Evolutionary conservation across 1,284 basidiomycete genomes (phyloP).

Genomic region (Cutaneotrichosporon sp.): DNA sequence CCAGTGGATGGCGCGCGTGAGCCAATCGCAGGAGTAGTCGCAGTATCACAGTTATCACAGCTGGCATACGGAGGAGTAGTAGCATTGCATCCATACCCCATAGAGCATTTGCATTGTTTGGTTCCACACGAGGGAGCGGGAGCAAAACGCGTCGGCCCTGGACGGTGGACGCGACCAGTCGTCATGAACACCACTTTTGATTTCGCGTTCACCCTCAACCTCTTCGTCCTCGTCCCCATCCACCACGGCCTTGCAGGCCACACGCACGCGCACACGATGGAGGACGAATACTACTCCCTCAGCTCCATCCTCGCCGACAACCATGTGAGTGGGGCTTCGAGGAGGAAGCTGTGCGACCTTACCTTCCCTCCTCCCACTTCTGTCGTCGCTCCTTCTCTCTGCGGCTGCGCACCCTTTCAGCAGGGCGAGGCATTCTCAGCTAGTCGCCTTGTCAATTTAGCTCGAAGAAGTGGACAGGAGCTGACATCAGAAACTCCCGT

Average conservation of each 20-base stretch:
- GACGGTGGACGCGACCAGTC: slow-evolving; percentile 7
- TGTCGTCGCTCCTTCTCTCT: not conserved
- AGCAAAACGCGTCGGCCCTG: not conserved
- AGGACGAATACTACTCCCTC: slow-evolving; percentile 83
- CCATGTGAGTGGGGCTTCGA: slow-evolving; percentile 61
- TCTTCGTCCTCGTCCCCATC: not conserved
- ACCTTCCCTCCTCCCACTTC: not conserved
- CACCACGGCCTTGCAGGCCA: not conserved
- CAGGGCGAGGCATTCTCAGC: no score
- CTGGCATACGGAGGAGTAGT: not conserved
- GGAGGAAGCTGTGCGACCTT: not conserved
- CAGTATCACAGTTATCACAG: no score
- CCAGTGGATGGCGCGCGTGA: slow-evolving; percentile 64
- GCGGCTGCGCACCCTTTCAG: no score
- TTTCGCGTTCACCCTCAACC: slow-evolving; percentile 1
- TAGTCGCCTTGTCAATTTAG: not conserved
- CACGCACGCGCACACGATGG: slow-evolving; percentile 58
- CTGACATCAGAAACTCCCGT: slow-evolving; percentile 73
- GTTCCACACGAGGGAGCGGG: slow-evolving; percentile 10
- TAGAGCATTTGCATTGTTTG: slow-evolving; percentile 16
- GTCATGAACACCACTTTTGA: not conserved
- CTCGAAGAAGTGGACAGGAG: not conserved
- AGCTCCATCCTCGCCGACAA: slow-evolving; percentile 86
- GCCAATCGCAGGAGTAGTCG: slow-evolving; percentile 51
- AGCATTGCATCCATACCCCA: slow-evolving; percentile 3